Conservation (phyloP, 2,329 filamentous ascomycete genomes). For the Bertia moriformis region DNA sequence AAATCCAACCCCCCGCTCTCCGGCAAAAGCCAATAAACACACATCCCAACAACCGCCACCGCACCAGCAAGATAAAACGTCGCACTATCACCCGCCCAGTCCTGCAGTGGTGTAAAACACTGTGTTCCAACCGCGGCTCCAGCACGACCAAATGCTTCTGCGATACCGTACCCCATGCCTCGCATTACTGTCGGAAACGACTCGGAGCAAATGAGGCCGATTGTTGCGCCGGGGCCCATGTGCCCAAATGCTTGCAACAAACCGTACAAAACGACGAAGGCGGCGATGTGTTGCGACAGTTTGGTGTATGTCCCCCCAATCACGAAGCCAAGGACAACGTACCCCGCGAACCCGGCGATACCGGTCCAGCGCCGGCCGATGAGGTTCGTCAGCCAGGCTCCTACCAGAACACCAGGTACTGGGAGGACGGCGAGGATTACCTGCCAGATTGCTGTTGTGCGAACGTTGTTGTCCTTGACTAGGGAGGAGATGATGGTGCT, state of each 20-base stretch:
- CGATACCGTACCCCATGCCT: slow-evolving; percentile 33
- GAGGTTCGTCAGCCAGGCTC: slow-evolving; percentile 28
- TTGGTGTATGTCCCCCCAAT: slow-evolving; percentile 31
- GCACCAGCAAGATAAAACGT: background rate
- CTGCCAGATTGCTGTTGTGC: slow-evolving; percentile 29
- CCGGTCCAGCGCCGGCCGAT: slow-evolving; percentile 32
- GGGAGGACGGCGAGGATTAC: slow-evolving; percentile 26
- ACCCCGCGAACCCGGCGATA: slow-evolving; percentile 32
- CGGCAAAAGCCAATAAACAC: background rate
- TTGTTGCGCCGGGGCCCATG: slow-evolving; percentile 32
- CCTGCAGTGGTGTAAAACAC: background rate
- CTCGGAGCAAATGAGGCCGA: slow-evolving; percentile 33
- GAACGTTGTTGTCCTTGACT: slow-evolving; percentile 19
- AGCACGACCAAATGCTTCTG: slow-evolving; percentile 32
- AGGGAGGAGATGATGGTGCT: slow-evolving; percentile 25
- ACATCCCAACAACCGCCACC: background rate
- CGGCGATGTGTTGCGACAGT: slow-evolving; percentile 30
- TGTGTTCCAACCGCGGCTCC: slow-evolving; percentile 31
- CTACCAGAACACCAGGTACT: slow-evolving; percentile 32
- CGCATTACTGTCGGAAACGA: slow-evolving; percentile 34
- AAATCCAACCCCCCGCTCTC: background rate
- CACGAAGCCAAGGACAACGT: slow-evolving; percentile 33
- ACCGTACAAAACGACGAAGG: slow-evolving; percentile 35
- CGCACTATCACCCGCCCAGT: background rate
- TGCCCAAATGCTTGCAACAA: slow-evolving; percentile 32